These are phyloP conservation scores for Eucalyptus erythrocorys DNA, from an alignment of 345 rosid genomes.

Conservation along the genomic window DNA sequence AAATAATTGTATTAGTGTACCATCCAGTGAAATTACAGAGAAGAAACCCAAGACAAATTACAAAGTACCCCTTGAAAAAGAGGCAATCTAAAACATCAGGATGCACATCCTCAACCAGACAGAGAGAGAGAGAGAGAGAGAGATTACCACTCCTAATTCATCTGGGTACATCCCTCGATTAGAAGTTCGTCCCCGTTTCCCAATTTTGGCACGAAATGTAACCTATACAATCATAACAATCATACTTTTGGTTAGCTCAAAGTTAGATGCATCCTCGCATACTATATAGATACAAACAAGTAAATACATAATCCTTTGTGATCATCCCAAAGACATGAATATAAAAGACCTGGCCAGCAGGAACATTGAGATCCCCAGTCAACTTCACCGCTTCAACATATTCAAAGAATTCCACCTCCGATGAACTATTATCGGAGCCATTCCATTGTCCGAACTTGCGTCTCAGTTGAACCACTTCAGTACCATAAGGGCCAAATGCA, in stretches of 20 bases:
- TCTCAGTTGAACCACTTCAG: slow-evolving; percentile 86
- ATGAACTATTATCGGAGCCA: slow-evolving; percentile 31
- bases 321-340: background rate
- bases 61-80: background rate
- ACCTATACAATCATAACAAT: slow-evolving; percentile 38
- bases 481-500: slow-evolving; percentile 92
- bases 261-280: background rate
- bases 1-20: background rate
- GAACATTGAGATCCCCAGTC: slow-evolving; percentile 98
- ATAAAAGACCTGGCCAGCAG: slow-evolving; percentile 81
- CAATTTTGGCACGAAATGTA: slow-evolving; percentile 96
- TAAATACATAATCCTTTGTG: background rate
- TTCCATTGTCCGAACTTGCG: slow-evolving; percentile 87
- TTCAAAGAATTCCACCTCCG: slow-evolving; percentile 77
- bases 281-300: background rate
- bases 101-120: background rate
- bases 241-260: slow-evolving; percentile 1
- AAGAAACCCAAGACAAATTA: background rate
- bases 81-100: background rate
- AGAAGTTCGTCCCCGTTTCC: slow-evolving; percentile 44
- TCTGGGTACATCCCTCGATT: slow-evolving; percentile 68
- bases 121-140: background rate
- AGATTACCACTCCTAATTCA: slow-evolving; percentile 86
- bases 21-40: background rate
- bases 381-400: slow-evolving; percentile 95